Base-by-base conservation (phyloP, 2,329 filamentous ascomycete genomes). In the Westerdykella sp. region DNA sequence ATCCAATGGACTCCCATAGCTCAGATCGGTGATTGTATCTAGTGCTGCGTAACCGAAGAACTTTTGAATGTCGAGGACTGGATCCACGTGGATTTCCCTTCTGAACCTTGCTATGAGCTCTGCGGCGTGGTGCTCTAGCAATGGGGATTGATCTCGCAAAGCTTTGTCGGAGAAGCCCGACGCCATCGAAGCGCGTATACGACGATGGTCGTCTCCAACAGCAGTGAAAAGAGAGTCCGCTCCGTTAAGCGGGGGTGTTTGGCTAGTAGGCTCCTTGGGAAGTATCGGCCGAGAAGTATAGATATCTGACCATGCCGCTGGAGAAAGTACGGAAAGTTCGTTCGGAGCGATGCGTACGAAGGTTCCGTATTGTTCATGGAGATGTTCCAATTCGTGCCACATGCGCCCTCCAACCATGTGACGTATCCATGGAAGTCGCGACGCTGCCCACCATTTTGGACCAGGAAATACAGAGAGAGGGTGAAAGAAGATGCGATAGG, bases 321-420 rank as follows among this genome's bases (percentile, higher is more conserved):
- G 52, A 15, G 62, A 54, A 35, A 59, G 66, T 51, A 73, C 76
- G 1, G 71, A 69, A 3, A 77, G 64, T 49, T 76, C 71, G 44
- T 73, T 63, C 2, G 74, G 73, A 4, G 65, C 66, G 34, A 74
- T 57, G 9, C 74, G 69, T 7, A 77, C 72, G 1, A 76, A 65
- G 1, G 63, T 60, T 5, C 74, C 74, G 40, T 57, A 54, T 32
- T 45, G 37, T 5, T 37, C 21, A 39, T 58, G 55, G 1, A 59
- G 45, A 6, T 49, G 43, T 12, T 46, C 36, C 5, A 52, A 37
- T 6, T 44, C 38, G 12, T 28, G 45, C 25, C 47, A 45, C 18
- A 49, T 44, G 9, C 37, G 22, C 4, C 53, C 52, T 6, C 46
- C 53, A 34, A 50, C 44, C 42, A 53, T 42, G 48, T 59, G 18